Base-by-base conservation (phyloP, 306 rosid genomes). In the Glycyrrhiza uralensis region DNA sequence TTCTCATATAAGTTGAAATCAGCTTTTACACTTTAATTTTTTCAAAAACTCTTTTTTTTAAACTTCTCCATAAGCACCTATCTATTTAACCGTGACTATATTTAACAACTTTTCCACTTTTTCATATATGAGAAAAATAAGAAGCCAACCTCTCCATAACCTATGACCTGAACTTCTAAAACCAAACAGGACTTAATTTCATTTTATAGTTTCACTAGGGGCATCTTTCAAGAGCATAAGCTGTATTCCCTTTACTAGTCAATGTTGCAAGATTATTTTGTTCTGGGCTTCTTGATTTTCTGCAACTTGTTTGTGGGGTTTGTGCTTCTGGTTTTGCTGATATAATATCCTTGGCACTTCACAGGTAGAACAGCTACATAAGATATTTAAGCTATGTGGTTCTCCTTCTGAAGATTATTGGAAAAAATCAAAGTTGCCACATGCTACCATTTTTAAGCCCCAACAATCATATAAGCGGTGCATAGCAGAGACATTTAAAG, bases 361-460 rank as follows among this genome's bases (percentile, higher is more conserved):
- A 35, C 54, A 92, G 96, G 97, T 92, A 59, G 97, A 92, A 79
- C 97, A 92, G 75, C 90, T 92, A 10, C 97, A 92, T 79, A 89
- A 92, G 90, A 92, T 92, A 83, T 92, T 92, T 80, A 92, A 92
- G 89, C 77, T 92, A 71, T 92, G 97, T 30, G 97, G 97, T 66
- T 89, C 96, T 79, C 97, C 97, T 76, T 81, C 94, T 23, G 97
- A 92, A 19, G 96, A 89, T 30, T 92, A 89, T 76, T 92, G 97
- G 97, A 92, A 79, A 76, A 92, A 83, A 69, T 88, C 92, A 17
- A 92, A 85, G 84, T 72, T 92, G 78, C 97, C 97, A 0, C 97
- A 92, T 65, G 97, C 94, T 55, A 89, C 97, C 46, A 86, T 92
- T 47, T 92, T 92, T 77, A 92, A 89, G 82, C 97, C 97, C 12